Percentiles rank a stretch among this genome's conserved stretches.
phyloP scores from a whole-genome alignment of 225 moss, liverwort and hornwort species.

The Ulota crispa region DNA sequence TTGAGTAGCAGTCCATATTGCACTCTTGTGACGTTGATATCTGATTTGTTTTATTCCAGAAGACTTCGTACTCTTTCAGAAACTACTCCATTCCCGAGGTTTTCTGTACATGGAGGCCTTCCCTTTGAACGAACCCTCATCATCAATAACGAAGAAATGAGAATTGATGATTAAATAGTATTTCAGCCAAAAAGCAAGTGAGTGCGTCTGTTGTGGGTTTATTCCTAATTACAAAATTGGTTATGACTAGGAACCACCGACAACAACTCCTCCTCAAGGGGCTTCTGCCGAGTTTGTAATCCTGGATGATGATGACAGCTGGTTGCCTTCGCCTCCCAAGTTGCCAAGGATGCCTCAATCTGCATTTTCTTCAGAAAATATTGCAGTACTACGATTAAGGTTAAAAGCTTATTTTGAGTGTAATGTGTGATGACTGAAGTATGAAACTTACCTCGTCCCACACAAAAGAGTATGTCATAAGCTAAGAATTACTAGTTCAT shows the following conservation, averaged over 20 bases:
- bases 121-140: not conserved
- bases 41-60: not conserved
- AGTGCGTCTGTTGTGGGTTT: not conserved
- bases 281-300: slow-evolving; percentile 11
- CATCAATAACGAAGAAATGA: not conserved
- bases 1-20: not conserved
- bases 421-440: not conserved
- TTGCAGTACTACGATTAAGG: slow-evolving; percentile 53
- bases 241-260: slow-evolving; percentile 35
- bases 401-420: slow-evolving; percentile 19
- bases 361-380: slow-evolving; percentile 23
- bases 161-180: not conserved
- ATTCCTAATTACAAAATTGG: not conserved
- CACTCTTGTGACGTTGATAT: not conserved
- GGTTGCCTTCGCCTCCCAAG: slow-evolving; percentile 52
- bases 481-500: not conserved
- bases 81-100: not conserved
- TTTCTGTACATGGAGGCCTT: not conserved
- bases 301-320: slow-evolving; percentile 47
- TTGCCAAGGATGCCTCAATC: slow-evolving; percentile 30
- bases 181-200: not conserved
- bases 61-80: not conserved
- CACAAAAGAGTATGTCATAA: not conserved
- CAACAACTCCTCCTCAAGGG: slow-evolving; percentile 20
- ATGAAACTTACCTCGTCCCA: not conserved